Percentiles rank a stretch among this genome's conserved stretches.
Evolutionary conservation across 2,329 filamentous ascomycete species (phyloP).

Genomic region (Talaromyces marneffei): DNA sequence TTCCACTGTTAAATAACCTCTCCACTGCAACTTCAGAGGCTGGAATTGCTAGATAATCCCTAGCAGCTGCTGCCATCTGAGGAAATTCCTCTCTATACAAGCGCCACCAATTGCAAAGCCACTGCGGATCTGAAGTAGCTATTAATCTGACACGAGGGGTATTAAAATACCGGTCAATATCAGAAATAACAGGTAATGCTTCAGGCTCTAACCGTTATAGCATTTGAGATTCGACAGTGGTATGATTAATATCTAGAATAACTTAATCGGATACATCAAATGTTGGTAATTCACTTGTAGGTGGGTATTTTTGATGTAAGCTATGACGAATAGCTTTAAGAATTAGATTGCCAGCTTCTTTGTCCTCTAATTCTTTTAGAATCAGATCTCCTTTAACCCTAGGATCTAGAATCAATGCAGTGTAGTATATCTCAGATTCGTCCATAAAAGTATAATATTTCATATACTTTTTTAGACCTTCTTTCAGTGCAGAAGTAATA

Average conservation of each 20-base stretch:
- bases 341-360: neutral
- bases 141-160: slow-evolving; percentile 10
- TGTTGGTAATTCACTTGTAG: too few relatives aligned
- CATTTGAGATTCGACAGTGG: neutral
- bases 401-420: slow-evolving; percentile 15
- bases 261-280: too few relatives aligned
- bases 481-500: too few relatives aligned
- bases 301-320: too few relatives aligned
- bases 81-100: slow-evolving; percentile 10
- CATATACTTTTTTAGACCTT: too few relatives aligned
- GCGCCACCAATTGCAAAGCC: slow-evolving; percentile 14
- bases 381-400: slow-evolving; percentile 15
- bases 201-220: slow-evolving; percentile 12
- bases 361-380: neutral
- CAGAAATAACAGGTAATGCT: neutral
- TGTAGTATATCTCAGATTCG: slow-evolving; percentile 15
- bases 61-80: slow-evolving; percentile 13
- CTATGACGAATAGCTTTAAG: neutral
- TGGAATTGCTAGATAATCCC: slow-evolving; percentile 16
- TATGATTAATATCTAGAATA: too few relatives aligned
- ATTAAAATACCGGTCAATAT: slow-evolving; percentile 1
- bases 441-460: too few relatives aligned
- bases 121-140: slow-evolving; percentile 7
- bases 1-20: slow-evolving; percentile 14
- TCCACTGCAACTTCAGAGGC: slow-evolving; percentile 15